phyloP scores from a whole-genome alignment of 208 protist species.

The Leishmania aethiopica region DNA sequence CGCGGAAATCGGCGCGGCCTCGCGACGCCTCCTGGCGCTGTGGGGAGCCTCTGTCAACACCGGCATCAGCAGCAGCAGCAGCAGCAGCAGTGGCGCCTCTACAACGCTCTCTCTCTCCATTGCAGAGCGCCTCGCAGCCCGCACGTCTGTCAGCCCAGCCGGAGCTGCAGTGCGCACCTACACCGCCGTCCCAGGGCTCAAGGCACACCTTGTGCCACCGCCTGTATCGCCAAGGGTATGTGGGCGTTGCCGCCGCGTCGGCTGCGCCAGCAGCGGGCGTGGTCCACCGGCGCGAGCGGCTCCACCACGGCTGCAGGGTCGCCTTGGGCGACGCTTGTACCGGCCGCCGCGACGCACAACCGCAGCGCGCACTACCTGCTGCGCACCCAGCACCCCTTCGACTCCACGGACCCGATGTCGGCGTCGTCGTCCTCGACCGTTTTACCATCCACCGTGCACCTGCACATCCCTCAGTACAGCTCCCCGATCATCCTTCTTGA shows the following conservation, averaged over 20 bases:
- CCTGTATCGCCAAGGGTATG: slow-evolving; percentile 53
- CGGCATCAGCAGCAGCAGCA: slow-evolving; percentile 8
- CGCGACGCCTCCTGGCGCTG: slow-evolving; percentile 21
- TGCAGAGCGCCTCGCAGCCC: slow-evolving; percentile 21
- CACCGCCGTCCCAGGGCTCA: slow-evolving; percentile 59
- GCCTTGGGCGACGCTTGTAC: slow-evolving; percentile 17
- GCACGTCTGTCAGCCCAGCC: slow-evolving; percentile 15
- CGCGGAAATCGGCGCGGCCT: slow-evolving; percentile 9
- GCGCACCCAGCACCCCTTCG: slow-evolving; percentile 10
- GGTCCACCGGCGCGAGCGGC: too few species aligned
- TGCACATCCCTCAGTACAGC: slow-evolving; percentile 60
- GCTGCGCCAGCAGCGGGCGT: background rate
- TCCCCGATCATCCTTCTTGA: slow-evolving; percentile 67
- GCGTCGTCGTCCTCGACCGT: background rate
- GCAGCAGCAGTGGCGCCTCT: background rate
- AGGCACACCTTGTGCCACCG: slow-evolving; percentile 47
- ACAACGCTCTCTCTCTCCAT: slow-evolving; percentile 16
- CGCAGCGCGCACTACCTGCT: slow-evolving; percentile 33
- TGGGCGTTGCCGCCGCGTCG: slow-evolving; percentile 61
- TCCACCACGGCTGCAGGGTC: too few species aligned
- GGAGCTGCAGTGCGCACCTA: slow-evolving; percentile 38
- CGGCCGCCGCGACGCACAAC: slow-evolving; percentile 25
- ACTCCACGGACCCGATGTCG: slow-evolving; percentile 3
- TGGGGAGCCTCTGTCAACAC: slow-evolving; percentile 9
- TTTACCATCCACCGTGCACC: slow-evolving; percentile 9